A percentile compares a stretch with the other conserved stretches of the same genome.
These are phyloP conservation scores for Trametes polyzona DNA, from an alignment of 1,284 basidiomycete genomes.

Conservation along the genomic window DNA sequence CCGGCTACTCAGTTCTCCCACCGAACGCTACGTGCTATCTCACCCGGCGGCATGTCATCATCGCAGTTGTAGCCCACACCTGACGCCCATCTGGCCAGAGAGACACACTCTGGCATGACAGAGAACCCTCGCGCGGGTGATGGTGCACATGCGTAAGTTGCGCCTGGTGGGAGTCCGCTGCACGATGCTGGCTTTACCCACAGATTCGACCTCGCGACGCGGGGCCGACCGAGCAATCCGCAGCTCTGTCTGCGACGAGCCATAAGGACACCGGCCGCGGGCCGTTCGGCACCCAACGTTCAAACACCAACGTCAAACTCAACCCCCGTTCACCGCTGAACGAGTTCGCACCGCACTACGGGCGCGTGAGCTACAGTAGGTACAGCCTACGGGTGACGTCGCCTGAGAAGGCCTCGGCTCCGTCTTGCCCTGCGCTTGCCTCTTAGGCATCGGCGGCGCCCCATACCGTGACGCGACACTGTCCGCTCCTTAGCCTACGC, in stretches of 20 bases:
- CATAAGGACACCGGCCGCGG: too few species aligned
- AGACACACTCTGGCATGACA: neutral
- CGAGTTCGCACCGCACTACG: neutral
- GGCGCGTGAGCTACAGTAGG: neutral
- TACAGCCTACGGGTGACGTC: too few species aligned
- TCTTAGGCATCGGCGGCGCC: neutral
- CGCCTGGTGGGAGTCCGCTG: neutral
- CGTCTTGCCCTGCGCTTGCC: neutral
- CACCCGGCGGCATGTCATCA: neutral
- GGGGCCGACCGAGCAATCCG: too few species aligned
- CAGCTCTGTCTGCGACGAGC: too few species aligned
- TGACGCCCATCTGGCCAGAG: neutral
- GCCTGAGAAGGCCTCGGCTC: neutral
- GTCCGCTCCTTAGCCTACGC: neutral
- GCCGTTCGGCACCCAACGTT: too few species aligned
- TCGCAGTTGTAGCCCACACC: neutral
- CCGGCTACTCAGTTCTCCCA: neutral
- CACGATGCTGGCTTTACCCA: neutral
- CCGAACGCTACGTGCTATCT: neutral
- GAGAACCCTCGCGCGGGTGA: too few species aligned
- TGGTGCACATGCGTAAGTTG: neutral
- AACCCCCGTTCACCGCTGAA: neutral
- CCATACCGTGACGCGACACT: neutral
- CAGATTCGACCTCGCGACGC: too few species aligned
- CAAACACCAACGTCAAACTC: too few species aligned